These are phyloP conservation scores for Populus trichocarpa DNA, from an alignment of 441 rosid species.

Conservation along the genomic window DNA sequence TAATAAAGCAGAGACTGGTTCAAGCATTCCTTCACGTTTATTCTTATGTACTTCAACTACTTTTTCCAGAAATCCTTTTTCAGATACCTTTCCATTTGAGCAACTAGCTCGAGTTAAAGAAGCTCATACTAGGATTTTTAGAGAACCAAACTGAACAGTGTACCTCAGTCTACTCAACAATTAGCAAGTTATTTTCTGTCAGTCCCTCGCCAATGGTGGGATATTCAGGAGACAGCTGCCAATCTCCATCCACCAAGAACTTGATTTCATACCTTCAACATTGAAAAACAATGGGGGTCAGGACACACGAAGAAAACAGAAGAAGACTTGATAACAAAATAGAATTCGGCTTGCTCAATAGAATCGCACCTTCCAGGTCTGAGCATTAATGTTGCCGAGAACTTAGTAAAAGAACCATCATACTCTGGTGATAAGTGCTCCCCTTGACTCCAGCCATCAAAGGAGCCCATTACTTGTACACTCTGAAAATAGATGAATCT, in stretches of 20 bases:
- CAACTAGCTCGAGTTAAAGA: background rate
- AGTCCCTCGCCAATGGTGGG: background rate
- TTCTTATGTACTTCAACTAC: background rate
- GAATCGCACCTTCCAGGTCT: conserved; percentile 74
- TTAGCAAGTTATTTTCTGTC: background rate
- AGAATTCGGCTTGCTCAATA: background rate
- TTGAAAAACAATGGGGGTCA: background rate
- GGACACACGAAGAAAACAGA: background rate
- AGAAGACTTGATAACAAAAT: background rate
- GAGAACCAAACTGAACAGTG: background rate
- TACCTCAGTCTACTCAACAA: background rate
- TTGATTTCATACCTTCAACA: conserved; percentile 79
- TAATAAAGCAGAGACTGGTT: background rate
- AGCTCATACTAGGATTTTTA: background rate
- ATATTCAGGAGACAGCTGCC: conserved; percentile 47
- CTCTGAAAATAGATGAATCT: conserved; percentile 30
- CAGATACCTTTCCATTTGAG: background rate
- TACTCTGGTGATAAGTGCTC: conserved; percentile 84
- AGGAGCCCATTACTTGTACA: conserved; percentile 91
- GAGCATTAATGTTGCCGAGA: conserved; percentile 55
- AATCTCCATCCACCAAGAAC: conserved; percentile 88
- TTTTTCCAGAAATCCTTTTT: background rate
- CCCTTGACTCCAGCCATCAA: conserved; percentile 87
- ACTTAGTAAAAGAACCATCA: conserved; percentile 63
- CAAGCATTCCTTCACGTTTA: background rate